Base-by-base conservation (phyloP, 2,329 filamentous ascomycete species). In the Ophiostoma perfectum region DNA sequence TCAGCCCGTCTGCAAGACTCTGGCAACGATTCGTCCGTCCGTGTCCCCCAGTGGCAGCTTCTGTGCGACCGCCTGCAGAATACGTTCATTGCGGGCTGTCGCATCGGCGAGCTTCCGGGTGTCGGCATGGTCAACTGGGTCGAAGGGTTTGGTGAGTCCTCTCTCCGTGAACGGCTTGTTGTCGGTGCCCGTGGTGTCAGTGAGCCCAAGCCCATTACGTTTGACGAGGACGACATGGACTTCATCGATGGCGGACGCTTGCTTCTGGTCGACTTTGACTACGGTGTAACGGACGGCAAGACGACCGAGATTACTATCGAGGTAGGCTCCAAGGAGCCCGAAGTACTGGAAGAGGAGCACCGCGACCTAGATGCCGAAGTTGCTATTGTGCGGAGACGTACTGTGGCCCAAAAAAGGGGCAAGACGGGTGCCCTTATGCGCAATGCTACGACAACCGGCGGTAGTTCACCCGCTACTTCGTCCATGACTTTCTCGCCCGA, bases 231-330 rank as follows among this genome's bases (percentile, higher is more conserved):
- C 72, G 87, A 86, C 64, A 84, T 89, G 66, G 86, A 90, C 74
- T 91, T 91, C 71, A 84, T 91, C n/a, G 91, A 94, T 74, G 90
- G 91, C 6, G 91, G 91, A 14, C 84, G 91, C 70, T 80, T 95
- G 60, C 84, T 86, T 9, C 79, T 94, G 8, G 80, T 93, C 62
- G 91, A 94, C 76, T 94, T 94, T 76, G 85, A 89, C 71, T 90
- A 90, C 72, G 80, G 82, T 0, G 73, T 82, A 1, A 77, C 74
- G 4, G 80, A 90, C 74, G 89, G 88, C 3, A 76, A 78, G 60
- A 81, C 82, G 68, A 78, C 77, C 0, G 84, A 90, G 70, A 78
- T 91, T 58, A 88, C 83, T 1, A 89, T 95, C 66, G 91, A 94
- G 74, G 86, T 94, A 39, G 91, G 91, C 11, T 87, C 88, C 44